phyloP scores from a whole-genome alignment of 1,139 yeast species.

The Casaregolazyma suthepensis region DNA sequence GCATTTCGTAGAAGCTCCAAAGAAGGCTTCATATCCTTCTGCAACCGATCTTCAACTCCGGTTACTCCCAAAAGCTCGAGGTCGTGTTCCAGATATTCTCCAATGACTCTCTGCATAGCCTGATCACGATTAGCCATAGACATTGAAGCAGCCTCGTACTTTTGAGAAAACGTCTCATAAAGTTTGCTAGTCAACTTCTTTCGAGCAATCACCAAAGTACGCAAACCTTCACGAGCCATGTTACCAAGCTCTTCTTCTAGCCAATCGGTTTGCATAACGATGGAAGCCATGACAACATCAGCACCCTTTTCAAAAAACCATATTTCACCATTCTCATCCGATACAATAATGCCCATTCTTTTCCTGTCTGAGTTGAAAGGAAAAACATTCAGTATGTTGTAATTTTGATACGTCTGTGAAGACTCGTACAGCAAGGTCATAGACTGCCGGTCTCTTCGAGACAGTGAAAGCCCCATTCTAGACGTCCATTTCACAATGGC shows the following conservation, averaged over 20 bases:
- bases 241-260: slow-evolving; percentile 94
- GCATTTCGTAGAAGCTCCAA: slow-evolving; percentile 92
- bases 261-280: slow-evolving; percentile 89
- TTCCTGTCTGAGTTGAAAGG: slow-evolving; percentile 95
- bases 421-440: slow-evolving; percentile 61
- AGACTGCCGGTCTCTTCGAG: slow-evolving; percentile 73
- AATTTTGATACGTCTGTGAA: slow-evolving; percentile 48
- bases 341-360: slow-evolving; percentile 88
- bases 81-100: slow-evolving; percentile 70
- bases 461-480: slow-evolving; percentile 70
- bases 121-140: slow-evolving; percentile 75
- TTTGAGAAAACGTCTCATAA: slow-evolving; percentile 57
- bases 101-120: slow-evolving; percentile 61
- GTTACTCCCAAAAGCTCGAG: slow-evolving; percentile 86
- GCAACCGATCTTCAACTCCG: slow-evolving; percentile 95
- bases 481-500: slow-evolving; percentile 95
- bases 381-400: slow-evolving; percentile 72
- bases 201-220: slow-evolving; percentile 89
- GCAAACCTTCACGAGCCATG: slow-evolving; percentile 96
- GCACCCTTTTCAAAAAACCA: slow-evolving; percentile 96
- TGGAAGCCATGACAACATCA: slow-evolving; percentile 86
- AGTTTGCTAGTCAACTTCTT: slow-evolving; percentile 52
- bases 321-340: slow-evolving; percentile 59
- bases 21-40: slow-evolving; percentile 83
- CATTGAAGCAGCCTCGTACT: slow-evolving; percentile 66